phyloP scores from a whole-genome alignment of 345 rosid species.

The Citrus australasica region DNA sequence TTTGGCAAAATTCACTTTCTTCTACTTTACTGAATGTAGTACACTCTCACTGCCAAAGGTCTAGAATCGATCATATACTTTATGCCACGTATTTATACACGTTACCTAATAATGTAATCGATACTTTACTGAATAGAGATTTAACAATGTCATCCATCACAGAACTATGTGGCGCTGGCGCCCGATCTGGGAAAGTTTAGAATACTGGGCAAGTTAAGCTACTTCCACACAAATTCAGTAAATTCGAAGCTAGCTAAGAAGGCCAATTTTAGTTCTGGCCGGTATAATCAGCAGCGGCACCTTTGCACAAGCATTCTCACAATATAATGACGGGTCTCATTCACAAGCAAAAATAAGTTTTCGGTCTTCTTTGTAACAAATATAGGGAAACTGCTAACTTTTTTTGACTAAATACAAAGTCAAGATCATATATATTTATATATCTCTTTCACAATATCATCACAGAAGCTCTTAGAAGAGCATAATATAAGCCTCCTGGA shows the following conservation, averaged over 20 bases:
- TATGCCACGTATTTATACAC: no score
- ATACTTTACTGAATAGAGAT: no score
- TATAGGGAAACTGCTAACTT: conserved; percentile 18
- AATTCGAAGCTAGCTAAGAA: background rate
- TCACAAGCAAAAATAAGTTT: conserved; percentile 14
- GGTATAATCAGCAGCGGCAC: background rate
- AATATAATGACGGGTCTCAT: conserved; percentile 6
- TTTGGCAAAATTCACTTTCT: no score
- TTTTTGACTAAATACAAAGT: conserved; percentile 18
- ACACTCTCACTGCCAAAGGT: no score
- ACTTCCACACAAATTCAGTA: background rate
- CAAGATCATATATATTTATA: conserved; percentile 4
- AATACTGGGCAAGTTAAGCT: no score
- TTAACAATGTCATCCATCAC: no score
- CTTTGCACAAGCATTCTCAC: background rate
- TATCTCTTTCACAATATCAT: conserved; percentile 16
- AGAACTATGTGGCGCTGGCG: no score
- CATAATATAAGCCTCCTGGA: background rate
- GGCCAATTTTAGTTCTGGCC: background rate
- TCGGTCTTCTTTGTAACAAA: background rate
- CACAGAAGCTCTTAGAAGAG: conserved; percentile 7
- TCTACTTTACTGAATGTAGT: no score
- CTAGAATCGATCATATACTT: no score
- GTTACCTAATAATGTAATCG: no score
- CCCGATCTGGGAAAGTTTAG: no score